A percentile compares a stretch with the other conserved stretches of the same genome.
phyloP scores from a whole-genome alignment of 208 protist genomes.

The Leptomonas pyrrhocoris region DNA sequence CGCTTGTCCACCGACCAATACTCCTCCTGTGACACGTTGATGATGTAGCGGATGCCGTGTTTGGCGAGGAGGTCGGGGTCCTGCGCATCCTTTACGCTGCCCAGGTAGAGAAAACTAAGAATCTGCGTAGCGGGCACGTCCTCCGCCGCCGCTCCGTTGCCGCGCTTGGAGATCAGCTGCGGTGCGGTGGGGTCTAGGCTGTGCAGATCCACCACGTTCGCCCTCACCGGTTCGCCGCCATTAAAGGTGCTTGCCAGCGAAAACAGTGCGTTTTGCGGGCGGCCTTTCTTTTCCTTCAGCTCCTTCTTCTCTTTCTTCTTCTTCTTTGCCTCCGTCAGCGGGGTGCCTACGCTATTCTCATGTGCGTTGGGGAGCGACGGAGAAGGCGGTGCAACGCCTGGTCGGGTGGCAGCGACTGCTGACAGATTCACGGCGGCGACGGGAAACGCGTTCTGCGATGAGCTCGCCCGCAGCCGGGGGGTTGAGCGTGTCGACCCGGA shows the following conservation, averaged over 20 bases:
- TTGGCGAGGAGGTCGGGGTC: slow-evolving; percentile 66
- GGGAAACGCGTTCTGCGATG: neutral
- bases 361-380: neutral
- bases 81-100: slow-evolving; percentile 74
- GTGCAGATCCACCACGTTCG: slow-evolving; percentile 36
- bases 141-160: slow-evolving; percentile 6
- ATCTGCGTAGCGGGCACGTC: slow-evolving; percentile 62
- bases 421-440: too few relatives aligned
- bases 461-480: neutral
- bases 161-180: neutral
- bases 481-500: slow-evolving; percentile 7
- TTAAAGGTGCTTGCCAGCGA: slow-evolving; percentile 15
- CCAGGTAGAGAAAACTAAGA: slow-evolving; percentile 82
- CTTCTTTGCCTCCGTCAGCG: slow-evolving; percentile 1
- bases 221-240: slow-evolving; percentile 2
- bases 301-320: slow-evolving; percentile 26
- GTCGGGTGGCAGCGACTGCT: neutral
- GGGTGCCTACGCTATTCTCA: neutral
- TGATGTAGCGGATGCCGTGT: slow-evolving; percentile 73
- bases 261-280: slow-evolving; percentile 29
- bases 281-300: slow-evolving; percentile 17
- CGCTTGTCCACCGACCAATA: slow-evolving; percentile 80
- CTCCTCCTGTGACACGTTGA: slow-evolving; percentile 87
- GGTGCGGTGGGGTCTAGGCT: slow-evolving; percentile 11
- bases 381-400: neutral